Evolutionary conservation across 345 rosid genomes (phyloP), one percentile per base, ranked within the genome.

Genomic region (Syzygium aromaticum): DNA sequence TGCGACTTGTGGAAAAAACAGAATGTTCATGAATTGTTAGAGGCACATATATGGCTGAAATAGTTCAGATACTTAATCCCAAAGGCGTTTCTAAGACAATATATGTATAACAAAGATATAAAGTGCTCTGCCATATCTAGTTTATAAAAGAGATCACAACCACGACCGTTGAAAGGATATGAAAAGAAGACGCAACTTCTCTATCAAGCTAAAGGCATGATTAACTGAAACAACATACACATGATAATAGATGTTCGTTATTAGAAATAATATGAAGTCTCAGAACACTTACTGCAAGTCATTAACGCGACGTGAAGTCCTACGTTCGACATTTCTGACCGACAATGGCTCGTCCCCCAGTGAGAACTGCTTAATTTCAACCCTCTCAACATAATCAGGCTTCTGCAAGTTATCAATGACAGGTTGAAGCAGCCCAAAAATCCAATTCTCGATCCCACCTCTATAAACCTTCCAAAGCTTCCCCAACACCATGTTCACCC

Each of bases 401-500:
- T 98, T 98, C 93, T 94, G 90, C 90, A 98, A 89, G 89, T 96
- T 85, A 89, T 98, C 99, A 91, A 98, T 98, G n/a, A 98, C 98
- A 3, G 99, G 99, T 91, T 98, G 99, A 91, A 98, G 91, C 91
- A 93, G 89, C 61, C 99, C 99, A 64, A 93, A 90, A 11, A 98
- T 63, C 99, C 99, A 98, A 91, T 98, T 94, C 94, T 96, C 99
- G 86, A 98, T 89, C 63, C 94, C 98, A 87, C 92, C 96, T 91
- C 99, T 95, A 85, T 98, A 95, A 33, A 98, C 99, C 92, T 96
- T 98, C 99, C 99, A 95, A 56, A 96, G 86, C 93, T 98, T 98
- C 59, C 96, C 99, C 96, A 98, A 54, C 85, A 98, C 99, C 99
- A 98, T 98, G 87, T 98, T 98, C 57, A 98, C 99, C 99, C 99